Percentiles rank a stretch among this genome's conserved stretches.
Conservation (phyloP, 2,329 filamentous ascomycete species). For the Exophiala sp. region DNA sequence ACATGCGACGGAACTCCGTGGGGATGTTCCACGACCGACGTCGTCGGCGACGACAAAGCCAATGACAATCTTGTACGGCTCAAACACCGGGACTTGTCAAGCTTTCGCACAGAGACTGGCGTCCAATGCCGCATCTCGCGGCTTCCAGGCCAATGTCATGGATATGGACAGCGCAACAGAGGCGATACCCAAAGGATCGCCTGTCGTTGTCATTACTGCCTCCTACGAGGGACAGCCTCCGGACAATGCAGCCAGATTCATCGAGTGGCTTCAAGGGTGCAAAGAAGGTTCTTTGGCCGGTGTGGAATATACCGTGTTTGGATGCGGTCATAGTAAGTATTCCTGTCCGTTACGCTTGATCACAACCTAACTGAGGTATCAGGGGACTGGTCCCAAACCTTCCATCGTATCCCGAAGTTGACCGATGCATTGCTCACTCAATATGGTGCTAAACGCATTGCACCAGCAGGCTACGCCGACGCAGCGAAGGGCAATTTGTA, state of each 20-base stretch:
- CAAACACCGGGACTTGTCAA: constrained; percentile 72
- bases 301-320: constrained; percentile 66
- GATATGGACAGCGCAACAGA: constrained; percentile 61
- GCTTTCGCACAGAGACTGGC: constrained; percentile 63
- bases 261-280: constrained; percentile 61
- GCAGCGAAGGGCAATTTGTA: constrained; percentile 64
- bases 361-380: not conserved
- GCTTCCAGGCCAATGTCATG: constrained; percentile 51
- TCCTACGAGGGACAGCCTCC: constrained; percentile 72
- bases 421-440: constrained; percentile 53
- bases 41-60: constrained; percentile 27
- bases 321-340: constrained; percentile 54
- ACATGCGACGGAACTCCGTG: constrained; percentile 13
- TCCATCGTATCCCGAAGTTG: constrained; percentile 63
- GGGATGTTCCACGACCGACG: constrained; percentile 28
- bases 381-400: constrained; percentile 52
- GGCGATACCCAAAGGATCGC: constrained; percentile 56
- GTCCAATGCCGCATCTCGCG: constrained; percentile 34
- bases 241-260: constrained; percentile 67
- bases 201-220: constrained; percentile 64
- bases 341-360: not conserved
- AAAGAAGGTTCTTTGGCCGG: constrained; percentile 51
- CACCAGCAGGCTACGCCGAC: constrained; percentile 55
- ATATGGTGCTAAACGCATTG: constrained; percentile 49
- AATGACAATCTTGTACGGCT: constrained; percentile 66